Percentiles rank a stretch among this genome's conserved stretches.
These are phyloP conservation scores for Sphagnum fallax DNA, from an alignment of 228 moss, liverwort and hornwort species.

Conservation along the genomic window DNA sequence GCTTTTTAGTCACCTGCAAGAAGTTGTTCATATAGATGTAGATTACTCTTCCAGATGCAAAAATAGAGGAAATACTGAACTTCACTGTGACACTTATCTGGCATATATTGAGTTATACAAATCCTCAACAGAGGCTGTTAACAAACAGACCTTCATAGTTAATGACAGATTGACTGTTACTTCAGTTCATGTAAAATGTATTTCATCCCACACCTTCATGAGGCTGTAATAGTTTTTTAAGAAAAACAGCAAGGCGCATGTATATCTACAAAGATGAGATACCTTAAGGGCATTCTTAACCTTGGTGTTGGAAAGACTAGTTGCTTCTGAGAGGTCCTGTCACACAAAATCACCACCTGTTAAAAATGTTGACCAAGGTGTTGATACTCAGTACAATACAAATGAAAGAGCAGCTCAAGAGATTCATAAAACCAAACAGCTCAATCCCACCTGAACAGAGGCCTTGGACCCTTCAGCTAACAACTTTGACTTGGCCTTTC, in stretches of 20 bases:
- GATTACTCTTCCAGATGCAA: neutral
- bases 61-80: neutral
- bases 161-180: no score
- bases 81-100: neutral
- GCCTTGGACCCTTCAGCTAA: constrained; percentile 65
- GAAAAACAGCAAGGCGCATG: no score
- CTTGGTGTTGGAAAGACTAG: constrained; percentile 57
- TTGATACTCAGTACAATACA: neutral
- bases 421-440: neutral
- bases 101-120: neutral
- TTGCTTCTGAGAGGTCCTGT: constrained; percentile 68
- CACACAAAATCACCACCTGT: neutral
- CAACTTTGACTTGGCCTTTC: constrained; percentile 69
- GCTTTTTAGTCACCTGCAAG: constrained; percentile 69
- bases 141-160: no score
- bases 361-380: neutral
- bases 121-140: no score
- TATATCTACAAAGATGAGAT: neutral
- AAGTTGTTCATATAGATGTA: neutral
- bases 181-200: no score
- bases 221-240: no score
- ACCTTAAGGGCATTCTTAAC: constrained; percentile 80
- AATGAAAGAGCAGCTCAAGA: neutral
- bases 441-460: constrained; percentile 56
- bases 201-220: no score